Conservation (phyloP, 495 filamentous ascomycete genomes). For the Penicillium paradoxum region DNA sequence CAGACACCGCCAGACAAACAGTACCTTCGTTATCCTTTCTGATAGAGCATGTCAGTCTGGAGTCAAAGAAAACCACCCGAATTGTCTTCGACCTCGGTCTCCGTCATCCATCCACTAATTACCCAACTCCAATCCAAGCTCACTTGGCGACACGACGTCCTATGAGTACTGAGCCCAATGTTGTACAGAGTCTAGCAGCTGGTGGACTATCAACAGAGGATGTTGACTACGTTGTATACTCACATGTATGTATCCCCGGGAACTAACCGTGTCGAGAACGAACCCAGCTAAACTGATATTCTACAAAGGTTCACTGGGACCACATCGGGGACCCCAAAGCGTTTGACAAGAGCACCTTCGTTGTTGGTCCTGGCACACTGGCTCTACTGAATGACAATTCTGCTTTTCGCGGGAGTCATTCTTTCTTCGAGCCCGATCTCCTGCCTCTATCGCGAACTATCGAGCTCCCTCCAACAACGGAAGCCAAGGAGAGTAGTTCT, state of each 20-base stretch:
- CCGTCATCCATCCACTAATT: slow-evolving; percentile 15
- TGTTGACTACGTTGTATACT: slow-evolving; percentile 35
- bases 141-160: slow-evolving; percentile 21
- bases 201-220: slow-evolving; percentile 31
- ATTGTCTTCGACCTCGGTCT: slow-evolving; percentile 31
- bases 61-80: slow-evolving; percentile 13
- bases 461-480: neutral
- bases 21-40: slow-evolving; percentile 24
- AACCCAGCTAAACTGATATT: neutral
- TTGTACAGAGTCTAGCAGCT: slow-evolving; percentile 16
- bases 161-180: neutral
- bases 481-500: neutral
- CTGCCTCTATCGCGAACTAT: neutral
- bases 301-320: slow-evolving; percentile 36
- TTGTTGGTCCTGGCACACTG: neutral
- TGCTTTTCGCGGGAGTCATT: neutral
- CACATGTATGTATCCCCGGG: slow-evolving; percentile 2
- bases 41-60: neutral
- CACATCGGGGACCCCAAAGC: slow-evolving; percentile 31
- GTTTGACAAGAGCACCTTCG: slow-evolving; percentile 22
- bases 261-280: too few relatives aligned
- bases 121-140: slow-evolving; percentile 30
- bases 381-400: neutral
- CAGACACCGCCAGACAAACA: slow-evolving; percentile 18
- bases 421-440: neutral